Evolutionary conservation across 2,329 filamentous ascomycete genomes (phyloP).

Genomic region (Myriosclerotinia curreyana): DNA sequence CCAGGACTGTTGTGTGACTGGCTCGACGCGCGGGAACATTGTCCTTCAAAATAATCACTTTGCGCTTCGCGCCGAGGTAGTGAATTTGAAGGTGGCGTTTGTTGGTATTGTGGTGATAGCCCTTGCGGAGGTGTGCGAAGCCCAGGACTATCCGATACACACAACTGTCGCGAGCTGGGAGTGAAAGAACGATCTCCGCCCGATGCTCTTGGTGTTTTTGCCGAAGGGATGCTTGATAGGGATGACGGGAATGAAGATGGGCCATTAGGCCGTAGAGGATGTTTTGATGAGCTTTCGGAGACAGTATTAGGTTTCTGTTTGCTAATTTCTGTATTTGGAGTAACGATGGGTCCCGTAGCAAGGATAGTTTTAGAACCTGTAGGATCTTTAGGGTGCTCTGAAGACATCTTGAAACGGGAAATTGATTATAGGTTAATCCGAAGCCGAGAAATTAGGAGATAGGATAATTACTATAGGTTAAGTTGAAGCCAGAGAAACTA

Average conservation of each 20-base stretch:
- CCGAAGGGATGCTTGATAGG: background rate
- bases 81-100: background rate
- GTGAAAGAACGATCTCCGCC: conserved; percentile 6
- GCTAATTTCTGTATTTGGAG: background rate
- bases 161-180: conserved; percentile 4
- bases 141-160: background rate
- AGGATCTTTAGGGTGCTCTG: background rate
- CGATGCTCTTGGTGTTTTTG: background rate
- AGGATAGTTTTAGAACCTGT: background rate
- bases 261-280: conserved; percentile 8
- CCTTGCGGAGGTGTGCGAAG: conserved; percentile 9
- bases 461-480: too few species aligned
- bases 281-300: background rate
- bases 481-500: background rate
- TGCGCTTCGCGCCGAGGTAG: background rate
- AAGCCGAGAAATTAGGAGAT: background rate
- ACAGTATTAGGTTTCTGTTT: background rate
- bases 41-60: conserved; percentile 1
- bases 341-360: background rate
- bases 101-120: background rate
- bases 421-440: background rate
- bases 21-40: background rate
- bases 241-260: background rate
- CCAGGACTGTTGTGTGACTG: background rate
- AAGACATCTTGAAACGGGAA: background rate